Conservation (phyloP, 768 basidiomycete species). For the Serendipita sp. region DNA sequence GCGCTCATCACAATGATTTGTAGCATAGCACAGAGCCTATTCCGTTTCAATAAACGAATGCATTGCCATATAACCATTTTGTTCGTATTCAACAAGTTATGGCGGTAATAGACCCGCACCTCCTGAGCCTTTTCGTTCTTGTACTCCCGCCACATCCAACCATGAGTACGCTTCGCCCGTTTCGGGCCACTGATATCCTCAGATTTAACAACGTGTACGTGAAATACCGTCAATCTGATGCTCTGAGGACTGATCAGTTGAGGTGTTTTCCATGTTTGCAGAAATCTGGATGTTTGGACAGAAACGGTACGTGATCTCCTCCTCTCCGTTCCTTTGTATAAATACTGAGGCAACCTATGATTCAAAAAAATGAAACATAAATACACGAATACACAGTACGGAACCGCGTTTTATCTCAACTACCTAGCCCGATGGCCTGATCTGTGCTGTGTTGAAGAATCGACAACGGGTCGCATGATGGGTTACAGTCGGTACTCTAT, state of each 20-base stretch:
- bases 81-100: too few species aligned
- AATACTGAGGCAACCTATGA: neutral
- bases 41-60: too few species aligned
- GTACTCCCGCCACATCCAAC: neutral
- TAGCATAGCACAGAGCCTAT: too few species aligned
- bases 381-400: slow-evolving; percentile 37
- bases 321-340: neutral
- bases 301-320: slow-evolving; percentile 55
- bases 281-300: slow-evolving; percentile 92
- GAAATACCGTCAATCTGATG: neutral
- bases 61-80: too few species aligned
- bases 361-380: neutral
- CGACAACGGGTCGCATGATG: slow-evolving; percentile 72
- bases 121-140: neutral
- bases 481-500: slow-evolving; percentile 58
- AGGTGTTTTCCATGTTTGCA: slow-evolving; percentile 17
- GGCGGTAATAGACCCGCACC: neutral
- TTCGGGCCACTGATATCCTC: slow-evolving; percentile 80
- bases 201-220: slow-evolving; percentile 81
- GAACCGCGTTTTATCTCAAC: slow-evolving; percentile 71
- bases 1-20: too few species aligned
- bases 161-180: slow-evolving; percentile 79
- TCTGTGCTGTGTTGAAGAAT: slow-evolving; percentile 67
- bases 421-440: slow-evolving; percentile 90
- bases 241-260: neutral